Evolutionary conservation across 139 green algal species (phyloP), one percentile per base, ranked within the genome.

Genomic region (Chlamydomonas incerta): DNA sequence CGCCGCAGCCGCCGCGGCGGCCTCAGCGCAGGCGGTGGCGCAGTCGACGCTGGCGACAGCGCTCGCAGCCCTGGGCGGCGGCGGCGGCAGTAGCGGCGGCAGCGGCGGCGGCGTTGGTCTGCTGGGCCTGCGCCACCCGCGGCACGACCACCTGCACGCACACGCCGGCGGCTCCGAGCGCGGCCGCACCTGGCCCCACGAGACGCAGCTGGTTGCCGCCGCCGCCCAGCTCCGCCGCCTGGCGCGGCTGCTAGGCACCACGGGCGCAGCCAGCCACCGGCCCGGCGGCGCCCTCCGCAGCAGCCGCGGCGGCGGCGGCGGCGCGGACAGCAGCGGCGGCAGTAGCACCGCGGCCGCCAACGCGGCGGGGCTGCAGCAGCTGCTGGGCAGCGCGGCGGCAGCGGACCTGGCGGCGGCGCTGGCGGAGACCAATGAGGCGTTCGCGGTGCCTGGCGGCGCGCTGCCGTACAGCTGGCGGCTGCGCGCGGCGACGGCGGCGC

Each of bases 381-480:
- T 83, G 15, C n/a, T 83, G 28, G 41, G 41, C 4, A 21, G 41
- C 63, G 26, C 9, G 77, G 77, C 62, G 77, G 77, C 31, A 41
- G 46, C 37, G 63, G 23, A n/a, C 23, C 63, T 83, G 15, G 41
- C 41, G n/a, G 77, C 57, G 5, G 77, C 77, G 21, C 21, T 83
- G 29, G 15, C 5, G 20, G 63, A 70, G 23, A n/a, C 74, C 29
- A 68, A 83, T 20, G 77, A 65, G 17, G 77, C 77, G 11, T 83
- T 83, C 35, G 70, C 52, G 34, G 31, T 50, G 41, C 41, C 77
- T 2, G 31, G 31, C 31, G 63, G 58, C 29, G 52, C 33, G 2
- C 17, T 83, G 62, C 77, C 77, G 77, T 83, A 83, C 77, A 83
- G 77, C 41, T 83, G 77, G 77, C 41, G 60, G 62, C 63, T 83